Evolutionary conservation across 2,329 filamentous ascomycete species (phyloP).

Genomic region (Botryotinia narcissicola): DNA sequence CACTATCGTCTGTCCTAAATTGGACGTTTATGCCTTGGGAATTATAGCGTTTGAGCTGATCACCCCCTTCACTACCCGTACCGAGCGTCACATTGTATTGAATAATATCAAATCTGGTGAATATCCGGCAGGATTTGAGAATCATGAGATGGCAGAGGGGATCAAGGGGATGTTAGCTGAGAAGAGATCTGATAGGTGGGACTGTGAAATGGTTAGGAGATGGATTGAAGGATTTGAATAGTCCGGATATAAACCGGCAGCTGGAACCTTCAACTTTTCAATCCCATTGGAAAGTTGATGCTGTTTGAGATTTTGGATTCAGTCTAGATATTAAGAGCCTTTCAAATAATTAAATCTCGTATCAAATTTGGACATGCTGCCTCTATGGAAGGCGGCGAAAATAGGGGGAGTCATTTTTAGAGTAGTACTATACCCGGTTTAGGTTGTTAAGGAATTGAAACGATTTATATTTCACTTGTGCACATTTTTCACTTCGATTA

Average conservation of each 20-base stretch:
- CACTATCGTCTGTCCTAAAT: constrained; percentile 45
- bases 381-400: neutral
- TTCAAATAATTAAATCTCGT: neutral
- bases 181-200: constrained; percentile 28
- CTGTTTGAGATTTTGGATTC: neutral
- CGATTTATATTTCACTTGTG: neutral
- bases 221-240: constrained; percentile 24
- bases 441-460: neutral
- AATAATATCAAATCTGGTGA: constrained; percentile 38
- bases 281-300: neutral
- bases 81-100: constrained; percentile 47
- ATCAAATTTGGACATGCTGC: neutral
- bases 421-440: neutral
- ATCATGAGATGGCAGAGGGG: constrained; percentile 30
- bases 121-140: constrained; percentile 29
- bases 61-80: constrained; percentile 51
- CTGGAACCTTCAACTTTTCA: neutral
- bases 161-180: constrained; percentile 30
- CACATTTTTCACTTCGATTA: neutral
- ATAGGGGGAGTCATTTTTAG: neutral
- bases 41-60: constrained; percentile 62
- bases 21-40: constrained; percentile 61
- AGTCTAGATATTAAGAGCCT: neutral
- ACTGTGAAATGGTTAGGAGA: constrained; percentile 25
- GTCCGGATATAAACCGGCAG: neutral